Evolutionary conservation across 352 stramenopile species (phyloP), one percentile per base, ranked within the genome.

Genomic region (Globisporangium rhizosaccharum): DNA sequence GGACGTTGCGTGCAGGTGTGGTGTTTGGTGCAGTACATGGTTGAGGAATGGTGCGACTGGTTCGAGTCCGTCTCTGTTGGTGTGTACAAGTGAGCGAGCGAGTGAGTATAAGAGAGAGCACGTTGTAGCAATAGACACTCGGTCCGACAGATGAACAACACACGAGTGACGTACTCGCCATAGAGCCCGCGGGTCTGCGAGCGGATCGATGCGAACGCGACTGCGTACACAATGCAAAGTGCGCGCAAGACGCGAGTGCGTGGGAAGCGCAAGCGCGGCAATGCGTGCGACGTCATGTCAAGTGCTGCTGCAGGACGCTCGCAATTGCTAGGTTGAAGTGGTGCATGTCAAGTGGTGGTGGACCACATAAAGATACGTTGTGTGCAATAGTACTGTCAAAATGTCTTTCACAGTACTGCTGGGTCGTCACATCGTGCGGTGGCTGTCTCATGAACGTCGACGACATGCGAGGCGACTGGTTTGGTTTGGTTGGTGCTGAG

Each of bases 101-200:
- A 25, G 20, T 28, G 18, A 25, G 20, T 23, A 25, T 26, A 10
- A 51, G 25, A 18, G 36, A 56, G 28, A 20, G n/a, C 25, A 45
- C 33, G 37, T 2, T 42, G 10, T 10, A 3, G 37, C 37, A 42
- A 42, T 42, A 14, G 37, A 42, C 5, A 15, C 39, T 15, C 10
- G 17, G 39, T n/a, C 17, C 11, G 10, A 15, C 3, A 18, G 39
- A n/a, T 12, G 12, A 45, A 18, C 39, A 45, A 45, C 4, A 4
- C 4, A 17, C 39, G 7, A 25, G 50, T 62, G 9, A 85, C 83
- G 36, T 76, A 90, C 66, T 69, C 60, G 57, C 84, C 83, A 52
- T 87, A 85, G 23, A 97, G 78, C 28, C 87, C 85, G n/a, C 71
- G 79, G 49, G 87, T 87, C 72, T 97, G 87, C 8, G 67, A 48